These are phyloP conservation scores for Leccinum subfulvum DNA, from an alignment of 1,284 basidiomycete species.

Conservation along the genomic window DNA sequence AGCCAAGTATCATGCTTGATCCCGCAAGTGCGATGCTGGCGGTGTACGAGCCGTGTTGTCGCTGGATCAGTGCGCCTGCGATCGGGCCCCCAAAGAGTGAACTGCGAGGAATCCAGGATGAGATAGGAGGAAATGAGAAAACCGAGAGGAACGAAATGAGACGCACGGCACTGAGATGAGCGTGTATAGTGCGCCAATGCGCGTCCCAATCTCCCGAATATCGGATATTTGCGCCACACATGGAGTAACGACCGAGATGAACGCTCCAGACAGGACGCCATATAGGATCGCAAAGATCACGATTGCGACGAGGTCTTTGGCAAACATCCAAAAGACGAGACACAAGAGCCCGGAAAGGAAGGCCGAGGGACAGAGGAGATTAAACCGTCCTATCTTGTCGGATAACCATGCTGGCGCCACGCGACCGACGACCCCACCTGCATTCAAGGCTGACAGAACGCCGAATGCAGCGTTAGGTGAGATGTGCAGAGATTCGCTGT, in stretches of 20 bases:
- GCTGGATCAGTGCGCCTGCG: slow-evolving; percentile 52
- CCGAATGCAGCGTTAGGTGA: slow-evolving; percentile 43
- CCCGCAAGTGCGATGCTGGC: slow-evolving; percentile 60
- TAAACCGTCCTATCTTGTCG: slow-evolving; percentile 61
- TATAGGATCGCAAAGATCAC: slow-evolving; percentile 56
- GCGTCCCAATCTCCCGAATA: slow-evolving; percentile 52
- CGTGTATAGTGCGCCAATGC: slow-evolving; percentile 61
- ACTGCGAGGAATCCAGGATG: slow-evolving; percentile 31
- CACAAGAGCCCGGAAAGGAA: slow-evolving; percentile 58
- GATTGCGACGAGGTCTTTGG: slow-evolving; percentile 40
- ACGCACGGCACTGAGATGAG: slow-evolving; percentile 67
- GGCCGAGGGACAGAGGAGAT: slow-evolving; percentile 58
- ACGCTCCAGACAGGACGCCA: slow-evolving; percentile 57
- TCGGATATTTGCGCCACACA: slow-evolving; percentile 65
- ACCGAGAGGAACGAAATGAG: not conserved
- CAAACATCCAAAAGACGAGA: slow-evolving; percentile 56
- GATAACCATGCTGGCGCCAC: slow-evolving; percentile 59
- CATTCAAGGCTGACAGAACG: slow-evolving; percentile 63
- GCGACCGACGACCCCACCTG: slow-evolving; percentile 60
- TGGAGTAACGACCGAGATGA: slow-evolving; percentile 60
- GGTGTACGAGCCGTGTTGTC: slow-evolving; percentile 45
- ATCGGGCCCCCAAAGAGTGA: slow-evolving; percentile 59
- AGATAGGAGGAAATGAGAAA: slow-evolving; percentile 4
- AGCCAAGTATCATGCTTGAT: slow-evolving; percentile 52
- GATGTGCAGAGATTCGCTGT: slow-evolving; percentile 42